Base-by-base conservation (phyloP, 2,329 filamentous ascomycete genomes). In the Verruconis gallopava region DNA sequence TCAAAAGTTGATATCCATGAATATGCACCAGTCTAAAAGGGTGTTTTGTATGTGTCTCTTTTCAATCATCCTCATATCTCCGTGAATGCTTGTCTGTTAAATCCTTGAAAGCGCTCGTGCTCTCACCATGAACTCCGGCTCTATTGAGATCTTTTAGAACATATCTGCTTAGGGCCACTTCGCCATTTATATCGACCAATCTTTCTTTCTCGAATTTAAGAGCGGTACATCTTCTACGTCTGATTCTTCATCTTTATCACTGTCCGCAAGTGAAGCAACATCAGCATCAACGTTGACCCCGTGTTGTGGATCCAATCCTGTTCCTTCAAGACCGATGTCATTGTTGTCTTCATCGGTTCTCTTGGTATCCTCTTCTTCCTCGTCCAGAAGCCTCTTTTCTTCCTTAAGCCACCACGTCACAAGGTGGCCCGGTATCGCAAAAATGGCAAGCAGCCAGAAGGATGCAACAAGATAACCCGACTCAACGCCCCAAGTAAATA, bases 401-500 rank as follows among this genome's bases (percentile, higher is more conserved):
- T 38, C 20, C 6, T 25, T 19, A 12, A 44, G 25, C 37, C 37
- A 43, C 18, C 25, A 44, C n/a, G 38, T 42, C 15, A 34, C 30
- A 19, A 43, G 11, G 21, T 44, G 43, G 4, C 43, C 43, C 13
- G 14, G 14, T 11, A 44, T 20, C 2, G 43, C 37, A 17, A 35
- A 35, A 4, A 41, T 5, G 4, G 40, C 38, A 21, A 44, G n/a
- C 30, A 44, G 20, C 37, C 37, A 40, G 17, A 20, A 44, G 11
- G 37, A 14, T 3, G 38, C 20, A 5, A 40, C 20, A 2, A 33
- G 18, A 17, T 37, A 41, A 11, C 38, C 32, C 2, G 20, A n/a
- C 12, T 43, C 38, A 9, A 35, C 32, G 32, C 43, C 38, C 43
- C 43, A 44, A n/a, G 39, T 43, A 21, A 44, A 44, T 2, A 30